Evolutionary conservation across 2,329 filamentous ascomycete species (phyloP).

Genomic region (Trichoderma atrobrunneum): DNA sequence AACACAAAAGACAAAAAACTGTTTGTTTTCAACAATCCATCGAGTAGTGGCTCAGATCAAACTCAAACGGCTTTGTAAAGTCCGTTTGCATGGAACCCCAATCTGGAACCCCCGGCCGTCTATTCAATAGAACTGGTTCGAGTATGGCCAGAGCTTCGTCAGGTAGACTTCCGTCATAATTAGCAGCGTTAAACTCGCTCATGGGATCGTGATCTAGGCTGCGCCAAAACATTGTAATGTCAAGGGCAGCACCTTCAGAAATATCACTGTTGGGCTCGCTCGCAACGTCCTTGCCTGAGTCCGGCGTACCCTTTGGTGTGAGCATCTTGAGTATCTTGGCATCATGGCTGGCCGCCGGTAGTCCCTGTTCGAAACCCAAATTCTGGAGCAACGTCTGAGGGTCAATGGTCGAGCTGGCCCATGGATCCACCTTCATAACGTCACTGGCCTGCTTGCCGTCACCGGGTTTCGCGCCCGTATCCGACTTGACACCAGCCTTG

Average conservation of each 20-base stretch:
- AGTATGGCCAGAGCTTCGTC: conserved; percentile 21
- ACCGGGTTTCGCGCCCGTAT: conserved; percentile 29
- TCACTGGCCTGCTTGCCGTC: conserved; percentile 31
- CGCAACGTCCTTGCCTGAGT: conserved; percentile 59
- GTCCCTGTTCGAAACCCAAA: conserved; percentile 34
- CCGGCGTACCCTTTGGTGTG: conserved; percentile 62
- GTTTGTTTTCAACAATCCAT: conserved; percentile 29
- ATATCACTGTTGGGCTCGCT: conserved; percentile 64
- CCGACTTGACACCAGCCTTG: conserved; percentile 32
- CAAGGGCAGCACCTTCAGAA: conserved; percentile 51
- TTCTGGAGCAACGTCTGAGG: conserved; percentile 42
- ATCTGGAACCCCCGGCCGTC: conserved; percentile 28
- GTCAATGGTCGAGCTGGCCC: conserved; percentile 49
- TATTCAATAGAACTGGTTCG: conserved; percentile 33
- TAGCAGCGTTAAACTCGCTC: conserved; percentile 41
- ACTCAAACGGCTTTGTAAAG: conserved; percentile 52
- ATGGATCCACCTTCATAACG: conserved; percentile 29
- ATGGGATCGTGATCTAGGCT: conserved; percentile 47
- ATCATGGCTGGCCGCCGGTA: conserved; percentile 50
- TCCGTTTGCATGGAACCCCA: conserved; percentile 53
- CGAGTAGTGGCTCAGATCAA: conserved; percentile 45
- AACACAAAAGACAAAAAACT: background rate
- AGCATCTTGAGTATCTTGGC: conserved; percentile 52
- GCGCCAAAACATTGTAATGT: conserved; percentile 53
- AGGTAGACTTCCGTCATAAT: conserved; percentile 23